A percentile compares a stretch with the other conserved stretches of the same genome.
Conservation (phyloP, 2,329 filamentous ascomycete species). For the Fusarium beomiforme region DNA sequence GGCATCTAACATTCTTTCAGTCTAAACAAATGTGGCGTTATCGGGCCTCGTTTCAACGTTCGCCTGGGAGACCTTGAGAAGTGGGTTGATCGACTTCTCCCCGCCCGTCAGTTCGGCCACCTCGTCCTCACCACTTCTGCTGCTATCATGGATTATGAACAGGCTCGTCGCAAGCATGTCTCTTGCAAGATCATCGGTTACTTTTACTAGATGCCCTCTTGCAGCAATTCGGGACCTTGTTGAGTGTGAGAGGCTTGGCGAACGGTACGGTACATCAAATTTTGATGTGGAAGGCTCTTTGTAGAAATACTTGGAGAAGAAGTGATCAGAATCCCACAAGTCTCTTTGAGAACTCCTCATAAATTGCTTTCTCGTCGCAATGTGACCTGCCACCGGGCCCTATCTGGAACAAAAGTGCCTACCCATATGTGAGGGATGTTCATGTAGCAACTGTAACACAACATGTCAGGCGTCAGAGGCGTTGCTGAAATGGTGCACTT, state of each 20-base stretch:
- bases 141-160: constrained; percentile 99
- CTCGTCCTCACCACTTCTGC: constrained; percentile 99
- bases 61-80: too few species aligned
- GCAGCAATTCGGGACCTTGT: not conserved
- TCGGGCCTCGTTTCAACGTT: too few species aligned
- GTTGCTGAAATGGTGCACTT: not conserved
- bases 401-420: accelerated
- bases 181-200: constrained; percentile 81
- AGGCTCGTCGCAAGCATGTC: constrained; percentile 98
- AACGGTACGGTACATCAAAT: not conserved
- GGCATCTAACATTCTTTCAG: too few species aligned
- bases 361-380: not conserved
- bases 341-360: not conserved
- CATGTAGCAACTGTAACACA: not conserved
- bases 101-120: constrained; percentile 99
- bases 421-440: not conserved
- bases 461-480: not conserved
- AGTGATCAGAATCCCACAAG: not conserved
- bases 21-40: too few species aligned
- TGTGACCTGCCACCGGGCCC: not conserved
- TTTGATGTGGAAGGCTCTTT: not conserved
- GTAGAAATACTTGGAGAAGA: not conserved
- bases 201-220: not conserved
- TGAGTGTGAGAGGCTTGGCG: not conserved
- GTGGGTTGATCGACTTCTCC: constrained; percentile 47